These are phyloP conservation scores for Tulasnella sp. DNA, from an alignment of 768 basidiomycete genomes.

Conservation along the genomic window DNA sequence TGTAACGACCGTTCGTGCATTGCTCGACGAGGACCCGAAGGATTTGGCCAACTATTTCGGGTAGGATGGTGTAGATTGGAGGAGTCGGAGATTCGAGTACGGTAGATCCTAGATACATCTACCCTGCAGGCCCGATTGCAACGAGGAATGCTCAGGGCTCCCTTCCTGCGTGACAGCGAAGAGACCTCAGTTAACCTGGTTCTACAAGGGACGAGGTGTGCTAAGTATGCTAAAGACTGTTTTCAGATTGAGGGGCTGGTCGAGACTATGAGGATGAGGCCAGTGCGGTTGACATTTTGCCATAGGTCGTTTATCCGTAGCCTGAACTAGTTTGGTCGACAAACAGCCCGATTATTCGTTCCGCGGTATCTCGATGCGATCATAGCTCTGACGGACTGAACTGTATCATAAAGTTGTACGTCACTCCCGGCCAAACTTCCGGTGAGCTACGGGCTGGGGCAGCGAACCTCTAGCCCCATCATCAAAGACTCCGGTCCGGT, in stretches of 20 bases:
- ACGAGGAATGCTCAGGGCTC: no score
- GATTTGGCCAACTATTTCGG: conserved; percentile 1
- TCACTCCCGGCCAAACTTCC: not conserved
- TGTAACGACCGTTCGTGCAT: not conserved
- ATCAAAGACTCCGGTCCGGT: not conserved
- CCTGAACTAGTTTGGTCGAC: not conserved
- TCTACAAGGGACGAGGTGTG: no score
- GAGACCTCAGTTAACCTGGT: no score
- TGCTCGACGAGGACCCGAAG: not conserved
- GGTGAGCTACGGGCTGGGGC: not conserved
- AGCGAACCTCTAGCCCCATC: not conserved
- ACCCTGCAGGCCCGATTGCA: not conserved
- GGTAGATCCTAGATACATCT: not conserved
- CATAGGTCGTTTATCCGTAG: no score
- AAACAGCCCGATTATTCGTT: not conserved
- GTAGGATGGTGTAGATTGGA: not conserved
- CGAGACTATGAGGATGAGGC: no score
- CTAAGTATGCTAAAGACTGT: no score
- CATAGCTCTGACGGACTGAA: not conserved
- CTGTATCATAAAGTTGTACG: not conserved
- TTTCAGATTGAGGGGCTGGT: no score
- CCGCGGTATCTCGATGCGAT: not conserved
- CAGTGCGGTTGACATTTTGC: no score
- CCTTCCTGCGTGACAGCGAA: no score
- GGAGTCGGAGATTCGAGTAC: not conserved